Base-by-base conservation (phyloP, 1,139 yeast species). In the Meyerozyma carpophila region DNA sequence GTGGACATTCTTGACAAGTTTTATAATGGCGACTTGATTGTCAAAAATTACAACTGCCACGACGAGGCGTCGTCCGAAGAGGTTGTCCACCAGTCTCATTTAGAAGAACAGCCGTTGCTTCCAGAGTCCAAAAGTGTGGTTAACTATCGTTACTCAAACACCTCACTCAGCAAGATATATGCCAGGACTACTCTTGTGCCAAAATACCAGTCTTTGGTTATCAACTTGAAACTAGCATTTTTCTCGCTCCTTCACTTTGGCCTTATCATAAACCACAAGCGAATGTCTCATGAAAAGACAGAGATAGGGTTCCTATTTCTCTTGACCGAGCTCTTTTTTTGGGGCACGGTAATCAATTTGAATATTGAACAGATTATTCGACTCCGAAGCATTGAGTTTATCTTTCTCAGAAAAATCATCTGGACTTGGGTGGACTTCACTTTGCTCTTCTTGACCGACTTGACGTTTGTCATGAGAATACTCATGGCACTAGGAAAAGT, bases 21-120 rank as follows among this genome's bases (percentile, higher is more conserved):
- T 40, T 79, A 82, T 69, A 72, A 75, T 48, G 85, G 85, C 2
- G 77, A 64, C 40, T 56, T 71, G 29, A 61, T 69, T 8, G 45
- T 66, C 28, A 59, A 57, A 32, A 62, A 52, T 25, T 44, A 44
- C 29, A 37, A 44, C 26, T 44, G 42, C n/a, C 41, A 39, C 18
- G 11, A 31, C 37, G 29, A 40, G 36, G 31, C 32, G 46, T 47
- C 10, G 37, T 46, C 21, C 39, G 53, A 68, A 68, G 49, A 54
- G 66, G 28, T 62, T 65, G 18, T 53, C 70, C 32, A 39, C 18
- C 20, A 55, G 58, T 68, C 65, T 13, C 67, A 70, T 1, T 56
- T 71, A 21, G 68, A 70, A 44, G 61, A 62, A 37, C 49, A 55
- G 27, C 43, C 55, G 11, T 45, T 59, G n/a, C 46, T 61, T 50